Conservation (phyloP, 169 alveolate genomes). For the Eimeria sp. region DNA sequence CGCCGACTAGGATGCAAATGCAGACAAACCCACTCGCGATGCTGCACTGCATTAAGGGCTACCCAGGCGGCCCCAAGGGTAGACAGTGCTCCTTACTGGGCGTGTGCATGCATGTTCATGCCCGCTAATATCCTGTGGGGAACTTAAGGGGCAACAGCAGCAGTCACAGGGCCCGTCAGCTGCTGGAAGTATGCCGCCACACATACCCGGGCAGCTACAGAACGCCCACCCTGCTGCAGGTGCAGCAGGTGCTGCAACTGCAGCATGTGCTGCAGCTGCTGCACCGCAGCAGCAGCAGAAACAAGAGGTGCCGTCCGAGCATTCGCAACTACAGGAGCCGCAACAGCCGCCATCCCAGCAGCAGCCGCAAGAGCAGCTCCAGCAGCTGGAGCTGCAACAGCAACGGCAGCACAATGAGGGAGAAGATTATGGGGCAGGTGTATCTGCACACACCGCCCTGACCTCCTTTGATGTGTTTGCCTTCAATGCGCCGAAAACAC, state of each 20-base stretch:
- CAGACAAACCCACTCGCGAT: neutral
- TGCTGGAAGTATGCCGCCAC: neutral
- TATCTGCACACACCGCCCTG: neutral
- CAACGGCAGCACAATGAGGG: neutral
- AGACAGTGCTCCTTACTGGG: neutral
- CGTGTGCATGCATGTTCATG: neutral
- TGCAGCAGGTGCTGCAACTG: slow-evolving; percentile 6
- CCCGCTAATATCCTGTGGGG: too few relatives aligned
- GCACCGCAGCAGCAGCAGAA: neutral
- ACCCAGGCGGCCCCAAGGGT: neutral
- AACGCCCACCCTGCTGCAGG: neutral
- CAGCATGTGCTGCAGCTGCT: neutral
- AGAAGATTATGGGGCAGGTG: neutral
- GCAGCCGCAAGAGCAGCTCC: slow-evolving; percentile 8
- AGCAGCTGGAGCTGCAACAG: neutral
- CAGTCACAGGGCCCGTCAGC: neutral
- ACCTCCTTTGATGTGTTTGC: slow-evolving; percentile 3
- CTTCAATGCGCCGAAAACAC: slow-evolving; percentile 18
- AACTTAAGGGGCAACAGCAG: neutral
- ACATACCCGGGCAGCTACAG: neutral
- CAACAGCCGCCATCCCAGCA: neutral
- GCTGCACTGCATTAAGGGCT: neutral
- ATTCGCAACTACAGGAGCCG: slow-evolving; percentile 18
- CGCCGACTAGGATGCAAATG: neutral
- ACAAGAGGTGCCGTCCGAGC: neutral